Conservation (phyloP, 129 eudicot genomes). For the Deinandra increscens region DNA sequence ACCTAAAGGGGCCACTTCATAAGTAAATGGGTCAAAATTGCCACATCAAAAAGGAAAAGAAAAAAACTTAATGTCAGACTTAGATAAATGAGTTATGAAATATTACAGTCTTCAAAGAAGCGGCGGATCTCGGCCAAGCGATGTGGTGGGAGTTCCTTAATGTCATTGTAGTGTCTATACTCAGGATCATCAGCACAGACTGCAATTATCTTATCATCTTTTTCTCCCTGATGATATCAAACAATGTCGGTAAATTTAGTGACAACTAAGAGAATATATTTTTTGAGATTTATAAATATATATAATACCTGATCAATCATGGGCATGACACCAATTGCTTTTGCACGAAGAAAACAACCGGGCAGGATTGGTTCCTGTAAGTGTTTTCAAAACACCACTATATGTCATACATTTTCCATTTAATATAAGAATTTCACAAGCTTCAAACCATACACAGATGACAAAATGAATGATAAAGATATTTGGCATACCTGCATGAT, state of each 20-base stretch:
- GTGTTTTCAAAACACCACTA: conserved; percentile 16
- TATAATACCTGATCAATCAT: conserved; percentile 87
- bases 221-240: conserved; percentile 64
- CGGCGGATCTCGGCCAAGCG: conserved; percentile 99
- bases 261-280: neutral
- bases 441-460: neutral
- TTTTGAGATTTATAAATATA: neutral
- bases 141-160: conserved; percentile 91
- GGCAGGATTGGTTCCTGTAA: conserved; percentile 92
- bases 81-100: conserved; percentile 22
- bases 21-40: neutral
- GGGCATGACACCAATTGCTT: conserved; percentile 96
- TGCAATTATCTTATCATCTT: conserved; percentile 99
- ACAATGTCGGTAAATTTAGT: neutral
- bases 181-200: conserved; percentile 99
- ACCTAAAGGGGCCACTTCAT: neutral
- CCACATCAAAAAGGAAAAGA: neutral
- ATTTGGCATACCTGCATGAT: conserved; percentile 76
- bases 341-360: conserved; percentile 95
- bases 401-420: neutral
- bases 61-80: neutral
- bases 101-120: conserved; percentile 98
- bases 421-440: neutral
- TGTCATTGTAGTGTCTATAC: conserved; percentile 72
- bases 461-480: neutral